Conservation (phyloP, 352 stramenopile genomes). For the Phytophthora ohioensis region DNA sequence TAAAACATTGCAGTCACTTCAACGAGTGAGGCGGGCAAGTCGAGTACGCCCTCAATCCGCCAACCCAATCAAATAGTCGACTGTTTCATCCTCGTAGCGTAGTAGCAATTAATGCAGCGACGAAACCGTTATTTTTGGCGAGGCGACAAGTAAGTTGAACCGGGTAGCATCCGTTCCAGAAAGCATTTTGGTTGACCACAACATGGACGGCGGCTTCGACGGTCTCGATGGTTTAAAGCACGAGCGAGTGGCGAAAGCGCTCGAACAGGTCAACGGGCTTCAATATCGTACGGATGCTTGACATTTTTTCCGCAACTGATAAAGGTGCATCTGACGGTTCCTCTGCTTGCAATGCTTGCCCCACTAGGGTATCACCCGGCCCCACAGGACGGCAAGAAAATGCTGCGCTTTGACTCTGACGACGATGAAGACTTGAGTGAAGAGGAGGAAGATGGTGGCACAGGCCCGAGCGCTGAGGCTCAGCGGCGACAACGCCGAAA, state of each 20-base stretch:
- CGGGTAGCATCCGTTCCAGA: not conserved
- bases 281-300: constrained; percentile 57
- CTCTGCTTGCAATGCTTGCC: constrained; percentile 1
- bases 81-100: constrained; percentile 22
- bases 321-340: not conserved
- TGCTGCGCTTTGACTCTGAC: constrained; percentile 56
- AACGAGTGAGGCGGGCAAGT: constrained; percentile 50
- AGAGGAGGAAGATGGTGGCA: constrained; percentile 8
- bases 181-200: constrained; percentile 4
- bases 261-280: constrained; percentile 77
- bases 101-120: not conserved
- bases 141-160: not conserved
- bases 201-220: constrained; percentile 32
- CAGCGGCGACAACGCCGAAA: constrained; percentile 11
- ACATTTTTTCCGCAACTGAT: not conserved
- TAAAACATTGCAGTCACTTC: constrained; percentile 52
- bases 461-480: constrained; percentile 9
- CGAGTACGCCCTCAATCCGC: constrained; percentile 62
- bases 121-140: constrained; percentile 37
- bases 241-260: constrained; percentile 64
- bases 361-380: constrained; percentile 57
- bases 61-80: constrained; percentile 18
- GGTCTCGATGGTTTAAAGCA: constrained; percentile 50
- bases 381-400: constrained; percentile 50
- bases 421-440: constrained; percentile 41